Percentiles rank a stretch among this genome's conserved stretches.
phyloP scores from a whole-genome alignment of 176 grass and related monocot genomes.

The Pharus latifolius region DNA sequence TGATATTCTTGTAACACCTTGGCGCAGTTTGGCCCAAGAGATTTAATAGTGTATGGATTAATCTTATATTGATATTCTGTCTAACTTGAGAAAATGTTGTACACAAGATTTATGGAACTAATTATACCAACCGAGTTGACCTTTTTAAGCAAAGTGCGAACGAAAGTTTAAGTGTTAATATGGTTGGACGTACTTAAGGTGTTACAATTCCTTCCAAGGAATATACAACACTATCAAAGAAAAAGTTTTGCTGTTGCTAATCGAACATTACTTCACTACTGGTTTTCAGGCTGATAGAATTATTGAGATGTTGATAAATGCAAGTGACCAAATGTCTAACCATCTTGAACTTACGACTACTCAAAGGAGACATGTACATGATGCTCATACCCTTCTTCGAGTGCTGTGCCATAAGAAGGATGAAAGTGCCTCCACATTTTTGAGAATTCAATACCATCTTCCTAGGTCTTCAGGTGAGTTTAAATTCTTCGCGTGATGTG shows the following conservation, averaged over 20 bases:
- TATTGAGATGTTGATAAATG: constrained; percentile 74
- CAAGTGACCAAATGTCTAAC: constrained; percentile 54
- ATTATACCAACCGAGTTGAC: no score
- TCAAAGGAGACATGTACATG: constrained; percentile 45
- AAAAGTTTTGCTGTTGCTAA: not conserved
- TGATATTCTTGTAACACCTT: no score
- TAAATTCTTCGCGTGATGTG: not conserved
- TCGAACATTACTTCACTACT: constrained; percentile 4
- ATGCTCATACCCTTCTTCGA: constrained; percentile 74
- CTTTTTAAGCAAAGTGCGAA: no score
- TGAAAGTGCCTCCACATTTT: constrained; percentile 61
- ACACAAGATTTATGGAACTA: no score
- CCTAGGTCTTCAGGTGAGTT: constrained; percentile 80
- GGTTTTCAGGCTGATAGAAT: constrained; percentile 57
- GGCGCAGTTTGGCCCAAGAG: no score
- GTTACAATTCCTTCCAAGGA: no score
- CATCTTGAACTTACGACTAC: constrained; percentile 28
- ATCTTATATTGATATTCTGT: no score
- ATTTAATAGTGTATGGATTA: no score
- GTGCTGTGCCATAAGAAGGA: constrained; percentile 97
- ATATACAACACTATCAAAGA: no score
- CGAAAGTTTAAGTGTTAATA: no score
- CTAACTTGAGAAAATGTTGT: no score
- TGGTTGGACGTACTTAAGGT: no score
- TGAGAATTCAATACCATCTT: constrained; percentile 84